phyloP scores from a whole-genome alignment of 208 protist genomes.

The Angomonas ambiguus region DNA sequence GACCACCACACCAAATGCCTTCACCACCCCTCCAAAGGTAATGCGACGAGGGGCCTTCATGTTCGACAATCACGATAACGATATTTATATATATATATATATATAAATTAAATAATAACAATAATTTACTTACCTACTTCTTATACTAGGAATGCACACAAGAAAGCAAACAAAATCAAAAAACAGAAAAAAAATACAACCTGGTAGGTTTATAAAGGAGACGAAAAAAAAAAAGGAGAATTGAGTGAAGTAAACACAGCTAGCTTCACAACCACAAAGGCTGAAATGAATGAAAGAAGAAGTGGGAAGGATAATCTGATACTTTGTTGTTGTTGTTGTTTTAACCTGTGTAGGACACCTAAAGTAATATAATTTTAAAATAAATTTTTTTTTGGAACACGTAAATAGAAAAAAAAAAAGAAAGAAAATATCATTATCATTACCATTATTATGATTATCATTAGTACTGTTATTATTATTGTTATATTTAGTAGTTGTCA shows the following conservation, averaged over 20 bases:
- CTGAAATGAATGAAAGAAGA: neutral
- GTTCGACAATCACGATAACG: constrained; percentile 14
- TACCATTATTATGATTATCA: neutral
- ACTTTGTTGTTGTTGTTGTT: too few relatives aligned
- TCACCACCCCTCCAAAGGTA: constrained; percentile 14
- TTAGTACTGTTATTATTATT: neutral
- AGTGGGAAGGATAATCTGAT: too few relatives aligned
- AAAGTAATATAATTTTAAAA: too few relatives aligned
- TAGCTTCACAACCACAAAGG: neutral
- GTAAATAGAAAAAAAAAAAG: neutral
- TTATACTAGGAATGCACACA: too few relatives aligned
- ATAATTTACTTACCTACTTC: neutral
- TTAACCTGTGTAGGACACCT: too few relatives aligned
- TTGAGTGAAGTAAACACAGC: neutral
- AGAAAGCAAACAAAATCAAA: too few relatives aligned
- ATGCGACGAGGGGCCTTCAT: constrained; percentile 24
- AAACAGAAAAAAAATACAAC: neutral
- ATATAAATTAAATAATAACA: neutral
- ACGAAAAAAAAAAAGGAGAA: neutral
- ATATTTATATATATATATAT: neutral
- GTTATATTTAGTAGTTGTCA: neutral
- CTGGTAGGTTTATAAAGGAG: too few relatives aligned
- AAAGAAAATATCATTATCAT: neutral
- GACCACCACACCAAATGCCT: constrained; percentile 14
- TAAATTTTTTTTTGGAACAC: too few relatives aligned